phyloP scores from a whole-genome alignment of 2,329 filamentous ascomycete genomes.

The Niveomyces coronatus region DNA sequence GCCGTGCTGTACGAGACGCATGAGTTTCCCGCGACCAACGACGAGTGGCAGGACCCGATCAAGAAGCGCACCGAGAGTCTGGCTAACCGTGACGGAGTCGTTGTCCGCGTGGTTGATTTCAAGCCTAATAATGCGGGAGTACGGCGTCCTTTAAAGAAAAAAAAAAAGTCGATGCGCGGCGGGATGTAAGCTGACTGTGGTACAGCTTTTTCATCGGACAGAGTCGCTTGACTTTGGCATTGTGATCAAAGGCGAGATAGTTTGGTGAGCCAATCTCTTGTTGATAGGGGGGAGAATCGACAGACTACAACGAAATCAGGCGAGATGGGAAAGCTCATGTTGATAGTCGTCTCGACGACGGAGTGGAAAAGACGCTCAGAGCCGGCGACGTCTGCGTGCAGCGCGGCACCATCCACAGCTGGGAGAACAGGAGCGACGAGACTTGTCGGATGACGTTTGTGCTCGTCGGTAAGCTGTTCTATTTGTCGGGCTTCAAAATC shows the following conservation, averaged over 20 bases:
- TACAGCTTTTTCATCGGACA: conserved; percentile 14
- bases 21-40: conserved; percentile 14
- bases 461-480: conserved; percentile 11
- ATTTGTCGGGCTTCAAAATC: too few relatives aligned
- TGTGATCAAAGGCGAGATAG: conserved; percentile 12
- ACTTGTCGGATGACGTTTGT: conserved; percentile 14
- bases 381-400: conserved; percentile 15
- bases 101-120: conserved; percentile 14
- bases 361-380: conserved; percentile 12
- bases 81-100: conserved; percentile 13
- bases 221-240: conserved; percentile 17
- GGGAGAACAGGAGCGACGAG: conserved; percentile 13
- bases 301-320: too few relatives aligned
- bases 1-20: conserved; percentile 16
- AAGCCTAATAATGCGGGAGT: conserved; percentile 12
- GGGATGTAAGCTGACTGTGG: neutral
- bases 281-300: too few relatives aligned
- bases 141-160: too few relatives aligned
- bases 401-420: conserved; percentile 15
- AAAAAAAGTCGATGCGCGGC: too few relatives aligned
- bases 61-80: conserved; percentile 12
- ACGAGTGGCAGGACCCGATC: conserved; percentile 14
- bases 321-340: too few relatives aligned
- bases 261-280: too few relatives aligned
- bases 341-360: conserved; percentile 15